Evolutionary conservation across 2,329 filamentous ascomycete genomes (phyloP).

Genomic region (Cercospora janseana): DNA sequence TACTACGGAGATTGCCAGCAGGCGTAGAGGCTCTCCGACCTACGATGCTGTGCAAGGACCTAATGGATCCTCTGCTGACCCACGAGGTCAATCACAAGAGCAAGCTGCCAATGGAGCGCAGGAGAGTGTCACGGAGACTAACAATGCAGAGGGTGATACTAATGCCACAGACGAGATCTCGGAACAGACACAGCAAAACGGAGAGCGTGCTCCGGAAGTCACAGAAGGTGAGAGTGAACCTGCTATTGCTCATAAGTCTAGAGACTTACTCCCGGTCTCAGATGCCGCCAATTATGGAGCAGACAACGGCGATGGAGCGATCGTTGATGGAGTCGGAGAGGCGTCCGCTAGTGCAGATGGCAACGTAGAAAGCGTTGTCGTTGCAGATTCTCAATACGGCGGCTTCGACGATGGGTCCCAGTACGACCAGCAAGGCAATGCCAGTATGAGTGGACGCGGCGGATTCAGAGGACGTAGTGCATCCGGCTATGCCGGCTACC

Average conservation of each 20-base stretch:
- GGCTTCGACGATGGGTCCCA: constrained; percentile 21
- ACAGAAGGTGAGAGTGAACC: constrained; percentile 20
- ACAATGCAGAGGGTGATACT: constrained; percentile 34
- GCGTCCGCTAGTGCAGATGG: neutral
- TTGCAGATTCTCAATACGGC: constrained; percentile 33
- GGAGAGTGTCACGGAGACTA: constrained; percentile 36
- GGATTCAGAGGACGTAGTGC: constrained; percentile 46
- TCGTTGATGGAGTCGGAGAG: neutral
- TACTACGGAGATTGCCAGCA: constrained; percentile 16
- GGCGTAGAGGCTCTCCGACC: constrained; percentile 32
- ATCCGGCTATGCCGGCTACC: constrained; percentile 36
- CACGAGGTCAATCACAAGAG: constrained; percentile 18
- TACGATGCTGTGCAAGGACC: constrained; percentile 31
- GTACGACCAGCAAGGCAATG: constrained; percentile 20
- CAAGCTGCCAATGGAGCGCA: constrained; percentile 33
- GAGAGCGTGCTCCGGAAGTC: constrained; percentile 12
- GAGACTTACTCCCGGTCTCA: constrained; percentile 3
- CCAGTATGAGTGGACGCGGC: constrained; percentile 47
- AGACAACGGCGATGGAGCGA: constrained; percentile 1
- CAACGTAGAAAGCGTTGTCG: constrained; percentile 13
- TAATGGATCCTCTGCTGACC: constrained; percentile 18
- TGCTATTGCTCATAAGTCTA: neutral
- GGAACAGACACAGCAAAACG: constrained; percentile 18
- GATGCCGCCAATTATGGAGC: constrained; percentile 4
- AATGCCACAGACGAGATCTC: constrained; percentile 27